Conservation (phyloP, 176 grass and related monocot genomes). For the Eragrostis curvula region DNA sequence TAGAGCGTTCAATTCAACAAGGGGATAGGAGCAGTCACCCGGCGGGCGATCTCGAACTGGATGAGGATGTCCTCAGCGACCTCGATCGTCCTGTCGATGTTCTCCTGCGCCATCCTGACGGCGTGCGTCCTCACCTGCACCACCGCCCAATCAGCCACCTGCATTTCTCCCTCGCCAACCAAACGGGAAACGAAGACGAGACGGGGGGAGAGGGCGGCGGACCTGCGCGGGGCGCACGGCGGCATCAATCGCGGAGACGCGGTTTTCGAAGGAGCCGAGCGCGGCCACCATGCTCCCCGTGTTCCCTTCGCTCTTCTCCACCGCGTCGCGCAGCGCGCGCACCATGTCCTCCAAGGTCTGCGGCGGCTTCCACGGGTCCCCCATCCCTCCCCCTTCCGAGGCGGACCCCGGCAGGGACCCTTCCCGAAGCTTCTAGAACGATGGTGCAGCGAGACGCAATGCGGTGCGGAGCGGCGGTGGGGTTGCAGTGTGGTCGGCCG, state of each 20-base stretch:
- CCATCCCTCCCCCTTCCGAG: conserved; percentile 26
- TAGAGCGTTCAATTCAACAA: background rate
- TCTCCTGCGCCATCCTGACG: conserved; percentile 66
- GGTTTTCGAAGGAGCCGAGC: conserved; percentile 69
- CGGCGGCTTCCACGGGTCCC: conserved; percentile 36
- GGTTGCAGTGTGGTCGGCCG: background rate
- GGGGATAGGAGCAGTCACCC: conserved; percentile 40
- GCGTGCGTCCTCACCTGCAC: conserved; percentile 70
- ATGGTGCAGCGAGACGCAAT: background rate
- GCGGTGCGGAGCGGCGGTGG: background rate
- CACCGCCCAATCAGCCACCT: background rate
- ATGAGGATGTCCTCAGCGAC: conserved; percentile 58
- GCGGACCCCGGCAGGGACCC: background rate
- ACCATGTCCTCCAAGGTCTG: background rate
- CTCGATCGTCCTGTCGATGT: conserved; percentile 73
- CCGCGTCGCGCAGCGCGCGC: conserved; percentile 51
- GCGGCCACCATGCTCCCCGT: conserved; percentile 56
- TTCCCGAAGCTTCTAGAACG: background rate
- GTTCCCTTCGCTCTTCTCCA: conserved; percentile 62
- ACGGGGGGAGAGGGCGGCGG: background rate
- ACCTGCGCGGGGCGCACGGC: conserved; percentile 78
- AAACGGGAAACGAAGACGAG: background rate
- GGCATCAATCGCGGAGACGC: conserved; percentile 73
- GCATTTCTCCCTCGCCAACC: background rate
- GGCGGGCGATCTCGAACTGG: conserved; percentile 56